Evolutionary conservation across 2,329 filamentous ascomycete genomes (phyloP).

Genomic region (Pestalotiopsis sp.): DNA sequence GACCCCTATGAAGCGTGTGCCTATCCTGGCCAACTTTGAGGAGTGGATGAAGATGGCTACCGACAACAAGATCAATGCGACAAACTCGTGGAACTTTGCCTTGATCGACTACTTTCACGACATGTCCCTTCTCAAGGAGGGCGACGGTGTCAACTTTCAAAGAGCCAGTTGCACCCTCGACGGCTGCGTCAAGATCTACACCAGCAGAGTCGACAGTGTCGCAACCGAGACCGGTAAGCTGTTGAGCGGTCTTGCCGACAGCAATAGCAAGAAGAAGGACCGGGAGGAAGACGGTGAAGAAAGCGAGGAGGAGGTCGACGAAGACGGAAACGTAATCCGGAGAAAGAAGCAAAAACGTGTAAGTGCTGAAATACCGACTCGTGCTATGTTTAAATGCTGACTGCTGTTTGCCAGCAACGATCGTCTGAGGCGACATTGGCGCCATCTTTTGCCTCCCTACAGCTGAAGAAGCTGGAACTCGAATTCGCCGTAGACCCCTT

Average conservation of each 20-base stretch:
- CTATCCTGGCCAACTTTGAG: slow-evolving; percentile 95
- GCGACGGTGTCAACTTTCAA: slow-evolving; percentile 97
- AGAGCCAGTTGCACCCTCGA: slow-evolving; percentile 97
- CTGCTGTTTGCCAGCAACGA: slow-evolving; percentile 53
- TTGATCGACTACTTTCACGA: slow-evolving; percentile 99
- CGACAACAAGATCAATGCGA: slow-evolving; percentile 98
- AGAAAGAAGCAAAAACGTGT: slow-evolving; percentile 78
- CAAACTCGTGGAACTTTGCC: slow-evolving; percentile 99
- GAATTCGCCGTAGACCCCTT: slow-evolving; percentile 95
- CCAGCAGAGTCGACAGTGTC: slow-evolving; percentile 95
- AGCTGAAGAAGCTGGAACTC: slow-evolving; percentile 96
- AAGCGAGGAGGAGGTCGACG: slow-evolving; percentile 63
- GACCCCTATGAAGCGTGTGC: slow-evolving; percentile 94
- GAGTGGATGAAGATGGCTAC: slow-evolving; percentile 99
- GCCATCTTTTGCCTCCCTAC: slow-evolving; percentile 81
- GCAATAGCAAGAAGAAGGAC: slow-evolving; percentile 72
- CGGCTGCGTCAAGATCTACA: slow-evolving; percentile 99
- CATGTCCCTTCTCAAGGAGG: slow-evolving; percentile 95
- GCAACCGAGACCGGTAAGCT: slow-evolving; percentile 96
- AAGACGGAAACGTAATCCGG: slow-evolving; percentile 57
- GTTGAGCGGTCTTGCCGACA: slow-evolving; percentile 89
- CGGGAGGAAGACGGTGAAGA: slow-evolving; percentile 70
- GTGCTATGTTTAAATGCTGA: neutral
- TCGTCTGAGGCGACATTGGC: slow-evolving; percentile 93
- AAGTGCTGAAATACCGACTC: slow-evolving; percentile 28